Evolutionary conservation across 2,329 filamentous ascomycete genomes (phyloP).

Genomic region (Zymoseptoria pseudotritici): DNA sequence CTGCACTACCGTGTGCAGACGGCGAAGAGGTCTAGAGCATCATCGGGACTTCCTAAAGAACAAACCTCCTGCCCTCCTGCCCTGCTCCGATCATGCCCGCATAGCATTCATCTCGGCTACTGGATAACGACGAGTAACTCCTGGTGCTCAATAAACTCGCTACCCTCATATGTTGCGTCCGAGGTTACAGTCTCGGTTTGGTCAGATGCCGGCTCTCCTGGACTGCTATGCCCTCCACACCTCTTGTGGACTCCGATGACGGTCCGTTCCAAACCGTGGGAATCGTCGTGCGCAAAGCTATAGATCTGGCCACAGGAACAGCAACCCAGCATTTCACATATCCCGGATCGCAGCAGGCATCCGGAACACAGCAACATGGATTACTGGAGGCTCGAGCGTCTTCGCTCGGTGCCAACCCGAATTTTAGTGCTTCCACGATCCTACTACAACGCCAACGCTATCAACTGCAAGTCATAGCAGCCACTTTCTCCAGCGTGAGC

Average conservation of each 20-base stretch:
- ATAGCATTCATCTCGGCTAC: background rate
- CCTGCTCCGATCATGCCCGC: background rate
- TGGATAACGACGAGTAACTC: background rate
- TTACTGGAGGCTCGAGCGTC: background rate
- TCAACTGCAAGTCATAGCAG: conserved; percentile 29
- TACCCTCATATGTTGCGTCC: background rate
- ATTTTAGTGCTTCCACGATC: conserved; percentile 16
- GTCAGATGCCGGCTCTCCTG: background rate
- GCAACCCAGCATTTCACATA: background rate
- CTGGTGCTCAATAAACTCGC: background rate
- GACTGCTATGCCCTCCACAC: background rate
- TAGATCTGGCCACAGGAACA: background rate
- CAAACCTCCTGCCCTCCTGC: background rate
- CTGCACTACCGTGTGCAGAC: background rate
- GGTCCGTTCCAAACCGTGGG: background rate
- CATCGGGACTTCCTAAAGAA: background rate
- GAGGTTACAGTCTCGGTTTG: background rate
- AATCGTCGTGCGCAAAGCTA: background rate
- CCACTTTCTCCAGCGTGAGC: conserved; percentile 42
- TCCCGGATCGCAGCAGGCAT: background rate
- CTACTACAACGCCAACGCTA: conserved; percentile 11
- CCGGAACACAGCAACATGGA: background rate
- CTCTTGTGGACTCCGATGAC: background rate
- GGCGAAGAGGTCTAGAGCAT: background rate
- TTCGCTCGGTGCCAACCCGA: conserved; percentile 9